Evolutionary conservation across 768 basidiomycete species (phyloP).

Genomic region (Mycena leptocephala): DNA sequence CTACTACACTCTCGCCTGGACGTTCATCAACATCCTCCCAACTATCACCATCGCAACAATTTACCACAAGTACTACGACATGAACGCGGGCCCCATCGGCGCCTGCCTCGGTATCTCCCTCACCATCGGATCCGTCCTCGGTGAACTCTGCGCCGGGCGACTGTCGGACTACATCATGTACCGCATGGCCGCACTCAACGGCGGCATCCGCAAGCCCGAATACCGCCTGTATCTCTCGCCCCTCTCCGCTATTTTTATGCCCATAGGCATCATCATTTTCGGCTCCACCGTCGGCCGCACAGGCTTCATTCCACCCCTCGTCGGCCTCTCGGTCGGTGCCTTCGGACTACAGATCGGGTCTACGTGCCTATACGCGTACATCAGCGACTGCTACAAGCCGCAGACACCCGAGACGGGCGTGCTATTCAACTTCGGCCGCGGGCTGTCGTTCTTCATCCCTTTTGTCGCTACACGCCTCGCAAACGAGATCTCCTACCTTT

Average conservation of each 20-base stretch:
- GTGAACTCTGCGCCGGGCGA: conserved; percentile 22
- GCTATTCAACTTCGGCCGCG: conserved; percentile 25
- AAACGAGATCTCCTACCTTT: conserved; percentile 17
- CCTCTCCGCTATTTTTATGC: conserved; percentile 23
- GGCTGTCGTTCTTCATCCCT: conserved; percentile 27
- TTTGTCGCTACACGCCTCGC: conserved; percentile 24
- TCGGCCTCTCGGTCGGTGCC: conserved; percentile 3
- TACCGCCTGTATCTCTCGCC: conserved; percentile 30
- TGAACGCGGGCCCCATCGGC: conserved; percentile 21
- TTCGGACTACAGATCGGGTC: conserved; percentile 30
- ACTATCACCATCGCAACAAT: conserved; percentile 23
- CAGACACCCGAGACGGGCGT: conserved; percentile 35
- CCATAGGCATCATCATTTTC: conserved; percentile 24
- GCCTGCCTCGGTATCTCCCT: conserved; percentile 29
- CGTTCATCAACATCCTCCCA: conserved; percentile 25
- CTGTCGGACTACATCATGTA: conserved; percentile 26
- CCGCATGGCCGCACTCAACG: conserved; percentile 23
- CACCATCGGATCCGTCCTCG: conserved; percentile 28
- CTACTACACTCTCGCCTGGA: conserved; percentile 31
- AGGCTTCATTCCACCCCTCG: conserved; percentile 25
- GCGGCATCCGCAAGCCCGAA: conserved; percentile 24
- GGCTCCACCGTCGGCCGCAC: conserved; percentile 28
- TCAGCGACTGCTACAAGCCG: conserved; percentile 37
- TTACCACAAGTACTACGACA: conserved; percentile 20
- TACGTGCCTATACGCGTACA: conserved; percentile 36